Percentiles rank a stretch among this genome's conserved stretches.
Evolutionary conservation across 1,284 basidiomycete species (phyloP).

Genomic region (Microbotryum intermedium): DNA sequence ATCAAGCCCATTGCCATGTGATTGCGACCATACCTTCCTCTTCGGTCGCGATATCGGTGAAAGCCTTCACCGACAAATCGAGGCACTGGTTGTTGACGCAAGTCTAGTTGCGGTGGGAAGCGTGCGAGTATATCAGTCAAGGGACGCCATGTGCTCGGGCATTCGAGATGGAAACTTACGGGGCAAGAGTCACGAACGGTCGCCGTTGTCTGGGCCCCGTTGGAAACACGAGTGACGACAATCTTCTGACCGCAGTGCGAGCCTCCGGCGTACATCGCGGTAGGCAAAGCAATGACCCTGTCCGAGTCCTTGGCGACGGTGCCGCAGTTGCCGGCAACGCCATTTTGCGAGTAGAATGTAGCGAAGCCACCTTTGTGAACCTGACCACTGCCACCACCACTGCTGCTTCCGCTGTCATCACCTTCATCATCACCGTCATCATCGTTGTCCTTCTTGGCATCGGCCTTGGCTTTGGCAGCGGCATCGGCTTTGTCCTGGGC

Average conservation of each 20-base stretch:
- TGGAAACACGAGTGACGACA: constrained; percentile 30
- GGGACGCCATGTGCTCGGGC: too few species aligned
- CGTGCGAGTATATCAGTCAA: too few species aligned
- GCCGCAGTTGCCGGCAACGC: constrained; percentile 1
- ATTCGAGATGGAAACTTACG: too few species aligned
- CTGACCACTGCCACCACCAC: too few species aligned
- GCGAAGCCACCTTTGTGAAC: not conserved
- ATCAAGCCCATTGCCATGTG: too few species aligned
- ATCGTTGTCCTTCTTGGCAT: too few species aligned
- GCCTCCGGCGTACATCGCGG: constrained; percentile 39
- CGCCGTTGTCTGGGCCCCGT: constrained; percentile 53
- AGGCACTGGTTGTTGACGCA: not conserved
- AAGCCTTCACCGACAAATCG: not conserved
- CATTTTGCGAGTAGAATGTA: constrained; percentile 4
- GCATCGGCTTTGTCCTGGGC: too few species aligned
- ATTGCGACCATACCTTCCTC: too few species aligned
- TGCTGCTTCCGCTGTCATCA: too few species aligned
- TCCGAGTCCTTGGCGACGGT: not conserved
- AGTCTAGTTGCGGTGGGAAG: constrained; percentile 9
- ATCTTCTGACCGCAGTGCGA: constrained; percentile 51
- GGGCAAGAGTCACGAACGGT: constrained; percentile 67
- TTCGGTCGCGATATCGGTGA: constrained; percentile 2
- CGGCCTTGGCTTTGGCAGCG: too few species aligned
- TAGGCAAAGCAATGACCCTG: not conserved
- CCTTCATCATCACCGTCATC: too few species aligned